Evolutionary conservation across 2,329 filamentous ascomycete genomes (phyloP).

Genomic region (Helotiales sp.): DNA sequence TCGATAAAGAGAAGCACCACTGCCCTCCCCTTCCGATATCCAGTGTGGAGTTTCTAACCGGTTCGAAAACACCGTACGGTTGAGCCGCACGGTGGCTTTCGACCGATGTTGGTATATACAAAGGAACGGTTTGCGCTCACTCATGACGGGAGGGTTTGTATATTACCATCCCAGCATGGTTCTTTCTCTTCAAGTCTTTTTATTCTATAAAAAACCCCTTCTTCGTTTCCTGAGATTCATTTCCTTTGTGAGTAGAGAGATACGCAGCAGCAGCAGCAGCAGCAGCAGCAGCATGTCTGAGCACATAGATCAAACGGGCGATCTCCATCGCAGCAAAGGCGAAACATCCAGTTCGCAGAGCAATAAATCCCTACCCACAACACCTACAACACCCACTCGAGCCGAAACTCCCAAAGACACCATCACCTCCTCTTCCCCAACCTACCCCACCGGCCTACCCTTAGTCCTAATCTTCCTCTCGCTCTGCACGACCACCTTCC

Average conservation of each 20-base stretch:
- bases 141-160: too few species aligned
- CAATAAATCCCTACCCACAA: background rate
- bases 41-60: background rate
- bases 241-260: too few species aligned
- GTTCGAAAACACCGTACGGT: background rate
- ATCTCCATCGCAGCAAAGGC: too few species aligned
- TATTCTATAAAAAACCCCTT: too few species aligned
- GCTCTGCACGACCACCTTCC: slow-evolving; percentile 24
- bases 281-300: too few species aligned
- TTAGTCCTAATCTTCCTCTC: slow-evolving; percentile 21
- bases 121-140: background rate
- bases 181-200: background rate
- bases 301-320: too few species aligned
- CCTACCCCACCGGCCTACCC: slow-evolving; percentile 19
- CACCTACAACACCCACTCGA: too few species aligned
- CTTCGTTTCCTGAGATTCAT: too few species aligned
- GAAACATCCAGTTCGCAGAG: background rate
- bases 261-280: too few species aligned
- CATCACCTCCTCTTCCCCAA: background rate
- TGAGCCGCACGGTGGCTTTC: background rate
- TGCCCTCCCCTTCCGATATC: too few species aligned
- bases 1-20: background rate
- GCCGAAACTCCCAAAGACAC: too few species aligned
- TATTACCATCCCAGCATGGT: too few species aligned
- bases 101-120: background rate